These are phyloP conservation scores for Skeletonema potamos DNA, from an alignment of 108 stramenopile species.

Conservation along the genomic window DNA sequence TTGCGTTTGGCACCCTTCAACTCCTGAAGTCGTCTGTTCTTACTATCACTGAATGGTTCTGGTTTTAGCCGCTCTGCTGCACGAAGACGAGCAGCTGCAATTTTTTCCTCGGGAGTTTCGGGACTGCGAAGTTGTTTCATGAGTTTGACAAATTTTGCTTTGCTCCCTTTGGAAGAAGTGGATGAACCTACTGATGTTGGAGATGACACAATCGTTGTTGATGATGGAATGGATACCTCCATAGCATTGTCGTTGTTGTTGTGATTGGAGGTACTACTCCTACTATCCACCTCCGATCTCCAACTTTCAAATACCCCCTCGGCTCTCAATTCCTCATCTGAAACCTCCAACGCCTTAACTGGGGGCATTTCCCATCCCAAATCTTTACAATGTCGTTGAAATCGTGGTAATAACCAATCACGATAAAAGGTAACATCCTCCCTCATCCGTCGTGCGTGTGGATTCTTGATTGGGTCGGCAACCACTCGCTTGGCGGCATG, in stretches of 20 bases:
- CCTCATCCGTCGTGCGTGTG: slow-evolving; percentile 81
- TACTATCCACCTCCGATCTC: slow-evolving; percentile 24
- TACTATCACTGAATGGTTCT: slow-evolving; percentile 47
- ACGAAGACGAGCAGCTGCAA: slow-evolving; percentile 44
- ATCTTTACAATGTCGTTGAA: slow-evolving; percentile 68
- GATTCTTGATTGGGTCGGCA: slow-evolving; percentile 72
- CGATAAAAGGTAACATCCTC: slow-evolving; percentile 84
- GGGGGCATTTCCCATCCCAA: slow-evolving; percentile 84
- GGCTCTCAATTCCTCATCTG: slow-evolving; percentile 50
- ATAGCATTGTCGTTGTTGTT: slow-evolving; percentile 1
- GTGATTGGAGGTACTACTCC: background rate
- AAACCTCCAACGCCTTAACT: slow-evolving; percentile 68
- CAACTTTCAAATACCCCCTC: slow-evolving; percentile 36
- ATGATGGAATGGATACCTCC: background rate
- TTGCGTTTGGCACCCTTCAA: slow-evolving; percentile 53
- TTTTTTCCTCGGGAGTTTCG: slow-evolving; percentile 35
- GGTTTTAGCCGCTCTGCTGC: slow-evolving; percentile 61
- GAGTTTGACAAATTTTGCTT: slow-evolving; percentile 4
- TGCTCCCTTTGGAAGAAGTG: background rate
- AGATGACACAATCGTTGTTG: background rate
- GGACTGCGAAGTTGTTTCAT: background rate
- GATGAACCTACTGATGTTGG: background rate
- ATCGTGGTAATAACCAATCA: slow-evolving; percentile 85
- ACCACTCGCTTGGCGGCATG: slow-evolving; percentile 64
- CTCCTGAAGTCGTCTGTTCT: slow-evolving; percentile 50